Evolutionary conservation across 257 asterid species (phyloP), one percentile per base, ranked within the genome.

Genomic region (Forsythia suspensa): DNA sequence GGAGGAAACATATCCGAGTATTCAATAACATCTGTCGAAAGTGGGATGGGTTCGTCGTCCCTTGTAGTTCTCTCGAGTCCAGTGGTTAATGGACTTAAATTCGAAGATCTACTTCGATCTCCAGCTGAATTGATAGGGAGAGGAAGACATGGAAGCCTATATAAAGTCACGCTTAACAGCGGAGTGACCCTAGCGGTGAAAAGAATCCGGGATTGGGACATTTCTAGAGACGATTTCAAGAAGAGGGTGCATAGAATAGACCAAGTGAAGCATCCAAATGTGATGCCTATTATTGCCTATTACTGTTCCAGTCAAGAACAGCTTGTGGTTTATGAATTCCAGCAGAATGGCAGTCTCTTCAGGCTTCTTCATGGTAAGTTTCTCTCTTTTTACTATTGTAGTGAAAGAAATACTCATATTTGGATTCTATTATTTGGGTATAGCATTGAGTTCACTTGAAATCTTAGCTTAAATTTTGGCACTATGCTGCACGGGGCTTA

Each of bases 241-340:
- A 84, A 76, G 29, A 84, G 94, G 80, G 89, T 93, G 87, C 80
- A 80, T 43, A 77, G 83, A 80, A 82, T 90, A 8, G 88, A 91
- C 43, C 51, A 76, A 73, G 86, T 84, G 79, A 90, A 76, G 77
- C 96, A 93, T 84, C 82, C 66, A 1, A 82, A 86, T 79, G 90
- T 91, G 40, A 29, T 88, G 89, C 96, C 92, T 13, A 74, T 85
- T 40, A 52, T 89, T n/a, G 97, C 97, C 5, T 91, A 85, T 80
- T 93, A 93, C 61, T 87, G 95, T 71, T 93, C 98, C 20, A 86
- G 80, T 73, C 90, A 87, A 71, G 98, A 93, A 82, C 92, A 88
- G 75, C 93, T 93, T 61, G 36, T 87, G 79, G 95, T 91, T 43
- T 93, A 90, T 80, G 89, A 91, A 72, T 90, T 88, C 73, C 98